Evolutionary conservation across 495 filamentous ascomycete species (phyloP), one percentile per base, ranked within the genome.

Genomic region (Niebla homalea): DNA sequence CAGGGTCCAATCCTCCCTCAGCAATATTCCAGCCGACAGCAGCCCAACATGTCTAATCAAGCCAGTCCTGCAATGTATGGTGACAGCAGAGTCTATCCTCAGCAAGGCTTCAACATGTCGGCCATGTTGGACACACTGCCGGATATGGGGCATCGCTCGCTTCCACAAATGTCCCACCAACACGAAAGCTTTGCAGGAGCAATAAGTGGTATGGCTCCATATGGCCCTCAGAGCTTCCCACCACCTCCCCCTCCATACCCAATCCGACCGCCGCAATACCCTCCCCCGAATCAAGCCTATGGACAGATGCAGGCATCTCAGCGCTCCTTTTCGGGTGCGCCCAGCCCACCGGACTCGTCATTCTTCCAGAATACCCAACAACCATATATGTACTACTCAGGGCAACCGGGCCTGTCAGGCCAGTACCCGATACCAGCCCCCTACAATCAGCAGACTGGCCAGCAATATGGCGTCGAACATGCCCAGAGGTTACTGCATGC

Each of bases 71-170:
- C 29, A 12, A 32, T 32, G 29, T 32, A 32, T 11, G 29, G 29
- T 32, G 29, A 32, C 29, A 8, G 29, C 45, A 26, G 55, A 67
- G 61, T 49, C 43, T 52, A 12, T 44, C 46, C 14, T 49, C 62
- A 19, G 57, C 68, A 29, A 32, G 46, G 57, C 15, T 63, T 76
- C 50, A 71, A 66, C 49, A 74, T 77, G 73, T 60, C 59, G 25
- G 60, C 62, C 21, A 70, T 77, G 65, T 56, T 53, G 19, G 70
- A 70, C 21, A 57, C 68, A 26, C 57, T 78, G 3, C 73, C 74
- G 37, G 58, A 61, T 19, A 71, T 69, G 38, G 64, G 43, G 37
- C 22, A 25, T 38, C 43, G 55, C 10, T 36, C 21, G 16, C 25
- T 29, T 26, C 39, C 48, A 26, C 53, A 61, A 16, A 44, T 60